Evolutionary conservation across 768 basidiomycete species (phyloP).

Genomic region (Grammothele lineata): DNA sequence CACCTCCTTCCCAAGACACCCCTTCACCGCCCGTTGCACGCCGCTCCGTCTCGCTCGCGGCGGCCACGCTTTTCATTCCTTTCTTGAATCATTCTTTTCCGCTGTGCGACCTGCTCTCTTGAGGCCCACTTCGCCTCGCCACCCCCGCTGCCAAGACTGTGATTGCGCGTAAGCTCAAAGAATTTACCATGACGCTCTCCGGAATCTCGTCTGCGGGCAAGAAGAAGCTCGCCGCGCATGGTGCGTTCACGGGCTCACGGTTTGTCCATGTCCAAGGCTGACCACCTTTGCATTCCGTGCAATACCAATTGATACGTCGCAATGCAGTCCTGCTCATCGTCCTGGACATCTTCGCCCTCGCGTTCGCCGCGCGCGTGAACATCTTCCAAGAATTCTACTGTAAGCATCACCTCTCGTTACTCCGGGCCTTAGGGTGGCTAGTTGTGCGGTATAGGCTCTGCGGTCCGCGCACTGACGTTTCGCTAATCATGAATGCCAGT

Average conservation of each 20-base stretch:
- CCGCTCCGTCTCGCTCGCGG: no score
- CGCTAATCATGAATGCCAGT: no score
- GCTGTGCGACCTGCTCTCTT: constrained; percentile 12
- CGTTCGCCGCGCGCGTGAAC: constrained; percentile 50
- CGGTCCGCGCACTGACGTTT: no score
- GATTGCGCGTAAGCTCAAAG: no score
- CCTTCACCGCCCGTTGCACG: no score
- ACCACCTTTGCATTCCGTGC: no score
- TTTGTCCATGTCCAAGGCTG: no score
- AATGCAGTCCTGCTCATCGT: constrained; percentile 40
- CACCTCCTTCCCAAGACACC: not conserved
- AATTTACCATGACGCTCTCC: constrained; percentile 3
- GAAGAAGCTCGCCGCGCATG: constrained; percentile 27
- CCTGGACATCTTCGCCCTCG: constrained; percentile 47
- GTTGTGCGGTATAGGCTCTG: no score
- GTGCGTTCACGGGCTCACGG: constrained; percentile 20
- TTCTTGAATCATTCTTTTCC: constrained; percentile 12
- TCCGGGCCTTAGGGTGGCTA: not conserved
- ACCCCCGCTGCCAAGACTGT: no score
- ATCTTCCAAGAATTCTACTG: constrained; percentile 58
- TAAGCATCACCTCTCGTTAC: constrained; percentile 27
- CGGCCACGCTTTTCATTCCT: constrained; percentile 1
- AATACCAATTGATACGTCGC: not conserved
- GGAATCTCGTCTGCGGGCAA: constrained; percentile 22
- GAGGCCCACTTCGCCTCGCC: not conserved